Percentiles rank a stretch among this genome's conserved stretches.
Evolutionary conservation across 768 basidiomycete species (phyloP).

Genomic region (Crepidotus variabilis): DNA sequence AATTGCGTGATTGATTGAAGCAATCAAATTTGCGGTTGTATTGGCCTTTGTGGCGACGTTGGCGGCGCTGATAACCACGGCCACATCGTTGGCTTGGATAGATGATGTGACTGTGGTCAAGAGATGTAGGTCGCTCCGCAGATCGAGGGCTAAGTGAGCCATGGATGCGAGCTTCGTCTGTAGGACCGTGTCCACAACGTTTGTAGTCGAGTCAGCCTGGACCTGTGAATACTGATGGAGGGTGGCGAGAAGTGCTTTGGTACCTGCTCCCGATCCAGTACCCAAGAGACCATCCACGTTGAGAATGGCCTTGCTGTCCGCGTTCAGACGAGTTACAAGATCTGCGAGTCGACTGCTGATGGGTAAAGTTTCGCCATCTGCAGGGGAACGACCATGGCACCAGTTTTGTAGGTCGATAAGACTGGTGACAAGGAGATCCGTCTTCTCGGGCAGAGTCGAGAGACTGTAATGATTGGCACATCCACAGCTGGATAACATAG

Average conservation of each 20-base stretch:
- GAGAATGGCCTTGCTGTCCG: not conserved
- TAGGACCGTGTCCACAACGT: not conserved
- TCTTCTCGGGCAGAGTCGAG: conserved; percentile 6
- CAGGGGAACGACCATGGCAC: conserved; percentile 5
- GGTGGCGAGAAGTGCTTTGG: too few relatives aligned
- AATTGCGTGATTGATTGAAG: not conserved
- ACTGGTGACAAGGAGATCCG: conserved; percentile 14
- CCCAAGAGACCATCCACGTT: not conserved
- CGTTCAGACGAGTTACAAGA: not conserved
- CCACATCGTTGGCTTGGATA: not conserved
- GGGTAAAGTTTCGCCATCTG: not conserved
- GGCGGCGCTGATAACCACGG: not conserved
- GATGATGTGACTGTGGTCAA: not conserved
- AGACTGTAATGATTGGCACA: conserved; percentile 20
- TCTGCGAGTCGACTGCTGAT: not conserved
- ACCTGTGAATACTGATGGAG: too few relatives aligned
- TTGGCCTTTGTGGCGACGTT: not conserved
- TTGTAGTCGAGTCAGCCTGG: too few relatives aligned
- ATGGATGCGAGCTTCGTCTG: not conserved
- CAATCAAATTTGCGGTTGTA: not conserved
- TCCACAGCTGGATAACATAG: conserved; percentile 15
- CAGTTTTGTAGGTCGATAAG: conserved; percentile 7
- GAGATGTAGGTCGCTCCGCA: not conserved
- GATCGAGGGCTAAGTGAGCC: not conserved
- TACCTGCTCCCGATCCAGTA: too few relatives aligned